Evolutionary conservation across 2,329 filamentous ascomycete genomes (phyloP), one percentile per base, ranked within the genome.

Genomic region (Fusarium sp.): DNA sequence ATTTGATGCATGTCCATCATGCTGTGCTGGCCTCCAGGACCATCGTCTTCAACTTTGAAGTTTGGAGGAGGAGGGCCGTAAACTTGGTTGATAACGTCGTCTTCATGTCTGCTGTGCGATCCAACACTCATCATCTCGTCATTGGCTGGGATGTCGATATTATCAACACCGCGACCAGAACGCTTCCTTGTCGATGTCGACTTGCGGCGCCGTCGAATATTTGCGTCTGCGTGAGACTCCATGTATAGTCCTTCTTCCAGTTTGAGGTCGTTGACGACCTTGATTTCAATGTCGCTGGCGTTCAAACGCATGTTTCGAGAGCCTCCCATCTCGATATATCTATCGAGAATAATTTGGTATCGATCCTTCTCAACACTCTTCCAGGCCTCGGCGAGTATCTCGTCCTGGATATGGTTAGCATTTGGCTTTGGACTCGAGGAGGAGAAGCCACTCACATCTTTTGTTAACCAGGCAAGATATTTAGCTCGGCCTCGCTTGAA

Each of bases 291-390:
- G 56, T 84, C 81, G 27, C 74, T 75, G 4, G 78, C 71, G 58
- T 79, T 84, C 73, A 83, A 81, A 31, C 81, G 77, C 57, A 79
- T 78, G 48, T 79, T 78, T 38, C 71, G 69, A 15, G 80, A 81
- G 39, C 83, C 83, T 3, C 82, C 81, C 25, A 78, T 72, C 49
- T 84, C 80, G 57, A 77, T 76, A 70, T 85, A 82, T 17, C 73
- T 71, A 1, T 77, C 73, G 9, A 78, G 71, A 4, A 84, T 72
- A 8, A 69, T 69, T 17, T 77, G 68, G 60, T 81, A 82, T 31
- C 80, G 76, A 17, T 77, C 73, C 39, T 75, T 74, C 60, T 84
- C 81, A 23, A 77, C 71, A 13, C 70, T 71, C 19, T 56, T 66
- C 66, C 76, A 79, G 9, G 80, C 79, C 42, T 77, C 70, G n/a